Conservation (phyloP, 2,329 filamentous ascomycete genomes). For the Ascochyta fabae region DNA sequence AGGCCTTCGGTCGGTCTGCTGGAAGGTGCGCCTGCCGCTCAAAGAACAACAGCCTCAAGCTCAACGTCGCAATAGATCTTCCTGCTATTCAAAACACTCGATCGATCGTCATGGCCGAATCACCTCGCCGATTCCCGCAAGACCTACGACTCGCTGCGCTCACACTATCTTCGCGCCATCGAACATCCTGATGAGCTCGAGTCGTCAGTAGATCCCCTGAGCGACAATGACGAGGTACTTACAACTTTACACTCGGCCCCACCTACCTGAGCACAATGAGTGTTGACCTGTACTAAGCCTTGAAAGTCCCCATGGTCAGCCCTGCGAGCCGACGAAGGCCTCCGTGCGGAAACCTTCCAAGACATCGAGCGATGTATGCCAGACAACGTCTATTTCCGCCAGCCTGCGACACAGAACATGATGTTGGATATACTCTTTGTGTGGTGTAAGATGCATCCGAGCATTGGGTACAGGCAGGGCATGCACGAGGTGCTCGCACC, state of each 20-base stretch:
- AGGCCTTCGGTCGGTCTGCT: slow-evolving; percentile 85
- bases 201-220: slow-evolving; percentile 79
- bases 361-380: slow-evolving; percentile 91
- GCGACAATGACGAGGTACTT: slow-evolving; percentile 75
- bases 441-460: slow-evolving; percentile 90
- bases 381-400: slow-evolving; percentile 88
- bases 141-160: slow-evolving; percentile 74
- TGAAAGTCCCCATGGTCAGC: slow-evolving; percentile 87
- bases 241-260: slow-evolving; percentile 20
- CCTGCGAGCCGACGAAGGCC: slow-evolving; percentile 81
- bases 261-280: slow-evolving; percentile 29
- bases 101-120: slow-evolving; percentile 71
- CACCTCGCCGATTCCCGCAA: slow-evolving; percentile 71
- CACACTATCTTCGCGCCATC: slow-evolving; percentile 81
- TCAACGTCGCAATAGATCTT: slow-evolving; percentile 66
- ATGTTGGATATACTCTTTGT: slow-evolving; percentile 91
- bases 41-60: neutral
- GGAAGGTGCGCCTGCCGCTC: slow-evolving; percentile 69
- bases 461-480: slow-evolving; percentile 91
- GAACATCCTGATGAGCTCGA: slow-evolving; percentile 82
- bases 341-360: slow-evolving; percentile 88
- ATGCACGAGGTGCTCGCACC: slow-evolving; percentile 97
- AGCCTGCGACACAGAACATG: slow-evolving; percentile 76
- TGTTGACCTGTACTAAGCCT: slow-evolving; percentile 57
- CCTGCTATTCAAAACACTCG: slow-evolving; percentile 74